Conservation (phyloP, 441 rosid species). For the Eutrema salsugineum region DNA sequence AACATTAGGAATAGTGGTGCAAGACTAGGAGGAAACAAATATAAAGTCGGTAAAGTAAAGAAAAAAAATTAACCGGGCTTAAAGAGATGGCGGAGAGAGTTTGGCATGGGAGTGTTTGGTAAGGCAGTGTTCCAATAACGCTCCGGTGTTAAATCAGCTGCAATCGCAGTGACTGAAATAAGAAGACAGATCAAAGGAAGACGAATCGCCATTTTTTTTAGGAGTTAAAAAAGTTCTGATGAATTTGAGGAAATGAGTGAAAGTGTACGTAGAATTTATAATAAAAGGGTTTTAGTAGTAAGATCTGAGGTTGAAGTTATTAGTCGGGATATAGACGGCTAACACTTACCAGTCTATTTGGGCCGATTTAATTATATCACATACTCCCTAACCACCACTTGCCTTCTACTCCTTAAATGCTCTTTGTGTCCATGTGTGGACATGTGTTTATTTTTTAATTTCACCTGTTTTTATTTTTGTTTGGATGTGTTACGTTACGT, state of each 20-base stretch:
- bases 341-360: slow-evolving; percentile 27
- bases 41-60: neutral
- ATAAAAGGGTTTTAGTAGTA: slow-evolving; percentile 19
- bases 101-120: slow-evolving; percentile 84
- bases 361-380: slow-evolving; percentile 22
- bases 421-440: slow-evolving; percentile 20
- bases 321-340: slow-evolving; percentile 20
- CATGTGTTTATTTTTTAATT: slow-evolving; percentile 18
- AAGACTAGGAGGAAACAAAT: neutral
- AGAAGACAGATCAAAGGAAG: slow-evolving; percentile 25
- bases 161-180: slow-evolving; percentile 32
- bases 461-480: neutral
- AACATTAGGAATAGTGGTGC: neutral
- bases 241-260: slow-evolving; percentile 20
- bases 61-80: slow-evolving; percentile 35
- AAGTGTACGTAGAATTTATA: slow-evolving; percentile 24
- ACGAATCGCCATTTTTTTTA: slow-evolving; percentile 2
- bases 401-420: slow-evolving; percentile 27
- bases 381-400: slow-evolving; percentile 31
- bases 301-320: slow-evolving; percentile 15
- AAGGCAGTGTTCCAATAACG: slow-evolving; percentile 66
- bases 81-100: slow-evolving; percentile 57
- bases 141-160: slow-evolving; percentile 56
- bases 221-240: neutral
- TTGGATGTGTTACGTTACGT: neutral